Base-by-base conservation (phyloP, 129 eudicot genomes). In the Ambrosia trifida region DNA sequence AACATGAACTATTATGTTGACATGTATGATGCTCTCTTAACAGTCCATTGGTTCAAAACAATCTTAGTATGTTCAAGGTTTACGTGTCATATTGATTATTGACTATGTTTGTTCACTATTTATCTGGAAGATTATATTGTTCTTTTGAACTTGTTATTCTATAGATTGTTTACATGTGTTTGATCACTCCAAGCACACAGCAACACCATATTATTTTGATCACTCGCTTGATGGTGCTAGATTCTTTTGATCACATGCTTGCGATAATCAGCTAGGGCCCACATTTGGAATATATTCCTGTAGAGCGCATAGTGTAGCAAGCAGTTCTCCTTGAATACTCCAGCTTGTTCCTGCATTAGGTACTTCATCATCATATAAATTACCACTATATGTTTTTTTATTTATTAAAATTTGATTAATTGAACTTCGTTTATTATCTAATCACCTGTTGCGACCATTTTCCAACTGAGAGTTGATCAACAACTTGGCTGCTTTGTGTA, bases 381-480 rank as follows among this genome's bases (percentile, higher is more conserved):
- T 51, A 18, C 44, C 0, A 0, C 44, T 54, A 24, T 40, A 19
- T 3, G 38, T 64, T 24, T 24, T 36, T 36, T 36, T 36, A 36
- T 36, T 43, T 58, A 36, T 45, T 33, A 46, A 61, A 16, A 5
- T 66, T 68, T 19, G 24, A 32, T 36, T 51, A 4, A 70, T 0
- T 40, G 49, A 62, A 41, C 31, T 33, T 56, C 2, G 38, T 74
- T 75, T 17, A 12, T 49, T 7, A 54, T 70, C 53, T 31, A 57
- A 30, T 74, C 71, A 91, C 97, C 98, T 91, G 91, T 76, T 91
- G 98, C 1, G 98, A 7, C 98, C 98, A 67, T 62, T 67, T 63
- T 88, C 89, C 74, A 88, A 32, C 72, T 91, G 98, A 33, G 94
- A 88, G 82, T 86, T 91, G 79, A 88, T 91, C 76, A 91, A 47